Percentiles rank a stretch among this genome's conserved stretches.
These are phyloP conservation scores for Leccinum obscurum DNA, from an alignment of 768 basidiomycete species.

Conservation along the genomic window DNA sequence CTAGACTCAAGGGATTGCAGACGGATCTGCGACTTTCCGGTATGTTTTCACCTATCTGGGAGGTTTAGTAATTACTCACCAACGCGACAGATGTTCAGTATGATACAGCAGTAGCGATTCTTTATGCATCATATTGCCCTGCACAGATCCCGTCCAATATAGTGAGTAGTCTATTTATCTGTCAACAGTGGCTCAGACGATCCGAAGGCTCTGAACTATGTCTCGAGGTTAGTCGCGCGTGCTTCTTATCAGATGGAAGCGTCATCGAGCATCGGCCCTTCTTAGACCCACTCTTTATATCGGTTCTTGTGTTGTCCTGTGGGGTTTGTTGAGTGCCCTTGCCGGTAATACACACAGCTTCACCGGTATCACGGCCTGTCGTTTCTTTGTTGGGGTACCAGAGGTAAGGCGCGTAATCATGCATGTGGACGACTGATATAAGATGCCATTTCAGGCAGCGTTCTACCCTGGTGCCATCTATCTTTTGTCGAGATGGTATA, in stretches of 20 bases:
- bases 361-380: background rate
- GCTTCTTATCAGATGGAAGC: background rate
- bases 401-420: background rate
- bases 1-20: background rate
- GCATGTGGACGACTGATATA: background rate
- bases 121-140: background rate
- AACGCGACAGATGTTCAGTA: background rate
- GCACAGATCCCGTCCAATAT: background rate
- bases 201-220: background rate
- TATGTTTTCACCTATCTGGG: background rate
- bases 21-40: background rate
- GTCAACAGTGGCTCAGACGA: background rate
- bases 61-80: background rate
- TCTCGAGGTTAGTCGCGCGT: background rate
- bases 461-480: background rate
- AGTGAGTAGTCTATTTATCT: background rate
- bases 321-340: background rate
- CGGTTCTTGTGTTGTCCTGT: background rate
- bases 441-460: background rate
- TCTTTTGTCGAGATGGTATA: slow-evolving; percentile 1
- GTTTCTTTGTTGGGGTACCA: background rate
- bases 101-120: background rate
- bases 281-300: background rate
- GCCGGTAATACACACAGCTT: background rate
- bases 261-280: background rate